Percentiles rank a stretch among this genome's conserved stretches.
phyloP scores from a whole-genome alignment of 78 protist genomes.

The Isochrysis galbana region DNA sequence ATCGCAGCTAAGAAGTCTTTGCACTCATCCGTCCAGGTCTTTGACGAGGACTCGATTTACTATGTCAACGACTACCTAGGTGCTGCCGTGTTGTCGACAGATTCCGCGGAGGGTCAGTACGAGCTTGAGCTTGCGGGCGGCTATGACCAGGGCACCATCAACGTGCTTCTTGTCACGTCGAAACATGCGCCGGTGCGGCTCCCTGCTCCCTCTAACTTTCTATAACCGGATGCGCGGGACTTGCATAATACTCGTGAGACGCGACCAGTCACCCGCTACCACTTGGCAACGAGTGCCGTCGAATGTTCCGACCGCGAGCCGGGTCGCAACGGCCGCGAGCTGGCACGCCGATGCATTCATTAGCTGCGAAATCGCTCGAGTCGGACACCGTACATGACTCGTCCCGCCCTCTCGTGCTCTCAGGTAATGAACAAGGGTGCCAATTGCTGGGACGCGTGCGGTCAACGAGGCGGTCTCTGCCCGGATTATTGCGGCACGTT shows the following conservation, averaged over 20 bases:
- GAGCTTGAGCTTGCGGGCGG: neutral
- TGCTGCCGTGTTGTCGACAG: neutral
- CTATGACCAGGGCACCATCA: neutral
- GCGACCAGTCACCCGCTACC: no score
- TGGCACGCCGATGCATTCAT: no score
- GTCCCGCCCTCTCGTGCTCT: no score
- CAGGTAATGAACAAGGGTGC: no score
- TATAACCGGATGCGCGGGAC: no score
- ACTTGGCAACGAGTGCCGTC: no score
- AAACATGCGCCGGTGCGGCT: neutral
- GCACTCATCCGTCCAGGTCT: neutral
- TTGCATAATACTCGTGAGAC: no score
- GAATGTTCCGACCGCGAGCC: no score
- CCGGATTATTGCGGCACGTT: neutral
- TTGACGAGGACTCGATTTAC: neutral
- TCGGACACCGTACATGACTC: no score
- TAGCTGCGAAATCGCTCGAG: neutral
- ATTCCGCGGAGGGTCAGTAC: neutral
- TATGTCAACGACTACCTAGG: neutral
- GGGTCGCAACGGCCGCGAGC: no score
- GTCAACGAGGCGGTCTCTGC: neutral
- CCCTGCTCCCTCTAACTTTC: no score
- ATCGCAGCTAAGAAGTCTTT: no score
- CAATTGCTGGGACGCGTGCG: neutral
- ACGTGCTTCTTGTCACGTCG: neutral